These are phyloP conservation scores for Pseudogymnoascus sp. DNA, from an alignment of 2,329 filamentous ascomycete genomes.

Conservation along the genomic window DNA sequence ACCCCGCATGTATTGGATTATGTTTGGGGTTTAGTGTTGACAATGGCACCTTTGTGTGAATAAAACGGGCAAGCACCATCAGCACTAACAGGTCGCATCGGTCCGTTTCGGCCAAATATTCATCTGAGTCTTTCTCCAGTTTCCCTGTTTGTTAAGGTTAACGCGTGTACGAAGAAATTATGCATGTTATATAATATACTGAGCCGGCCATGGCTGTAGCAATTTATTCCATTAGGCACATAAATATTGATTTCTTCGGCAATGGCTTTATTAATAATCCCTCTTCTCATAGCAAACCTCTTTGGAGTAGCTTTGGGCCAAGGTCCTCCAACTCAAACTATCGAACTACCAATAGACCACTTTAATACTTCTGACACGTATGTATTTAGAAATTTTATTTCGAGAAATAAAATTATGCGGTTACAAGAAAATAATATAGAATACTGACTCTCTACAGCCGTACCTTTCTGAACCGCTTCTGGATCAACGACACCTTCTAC, in stretches of 20 bases:
- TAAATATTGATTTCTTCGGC: background rate
- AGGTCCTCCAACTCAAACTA: background rate
- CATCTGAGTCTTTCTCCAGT: background rate
- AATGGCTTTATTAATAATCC: background rate
- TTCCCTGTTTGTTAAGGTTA: background rate
- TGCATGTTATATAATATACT: background rate
- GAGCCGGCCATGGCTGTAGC: background rate
- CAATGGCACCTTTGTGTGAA: background rate
- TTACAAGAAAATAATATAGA: background rate
- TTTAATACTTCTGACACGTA: background rate
- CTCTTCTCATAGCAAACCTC: background rate
- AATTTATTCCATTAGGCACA: background rate
- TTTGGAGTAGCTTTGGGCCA: background rate
- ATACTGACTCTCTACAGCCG: background rate
- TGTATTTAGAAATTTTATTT: background rate
- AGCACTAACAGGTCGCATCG: background rate
- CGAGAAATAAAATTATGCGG: background rate
- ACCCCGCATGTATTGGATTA: background rate
- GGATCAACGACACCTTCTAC: conserved; percentile 14
- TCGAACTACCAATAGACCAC: background rate
- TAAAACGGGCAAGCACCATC: background rate
- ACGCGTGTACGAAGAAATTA: background rate
- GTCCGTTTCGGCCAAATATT: background rate
- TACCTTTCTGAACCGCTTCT: conserved; percentile 14
- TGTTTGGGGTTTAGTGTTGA: background rate